These are phyloP conservation scores for Paramecium biaurelia DNA, from an alignment of 73 alveolate species.

Conservation along the genomic window DNA sequence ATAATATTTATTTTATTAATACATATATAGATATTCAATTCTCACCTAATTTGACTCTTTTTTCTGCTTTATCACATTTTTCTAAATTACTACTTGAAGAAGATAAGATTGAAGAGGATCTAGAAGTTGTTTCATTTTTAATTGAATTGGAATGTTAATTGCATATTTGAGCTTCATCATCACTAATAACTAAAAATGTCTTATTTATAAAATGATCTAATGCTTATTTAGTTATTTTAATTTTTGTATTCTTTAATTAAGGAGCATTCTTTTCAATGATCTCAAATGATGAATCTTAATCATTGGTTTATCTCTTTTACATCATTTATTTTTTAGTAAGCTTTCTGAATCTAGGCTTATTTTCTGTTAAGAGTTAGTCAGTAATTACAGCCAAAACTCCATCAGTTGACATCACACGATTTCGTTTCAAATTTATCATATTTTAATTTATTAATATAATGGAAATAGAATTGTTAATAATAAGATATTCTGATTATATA, in stretches of 20 bases:
- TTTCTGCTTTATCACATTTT: background rate
- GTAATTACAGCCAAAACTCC: conserved; percentile 28
- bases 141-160: background rate
- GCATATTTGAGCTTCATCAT: background rate
- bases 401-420: conserved; percentile 39
- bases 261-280: background rate
- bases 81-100: background rate
- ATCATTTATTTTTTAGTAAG: background rate
- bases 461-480: background rate
- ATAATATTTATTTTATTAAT: background rate
- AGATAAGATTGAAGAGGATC: background rate
- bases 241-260: background rate
- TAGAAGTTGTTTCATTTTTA: background rate
- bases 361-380: background rate
- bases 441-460: background rate
- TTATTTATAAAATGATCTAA: background rate
- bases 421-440: background rate
- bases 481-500: background rate
- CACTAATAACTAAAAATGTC: background rate
- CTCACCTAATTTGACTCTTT: background rate
- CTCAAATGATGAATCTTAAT: background rate
- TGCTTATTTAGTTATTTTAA: background rate
- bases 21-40: background rate
- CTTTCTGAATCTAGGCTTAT: background rate
- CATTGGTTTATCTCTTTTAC: background rate